phyloP scores from a whole-genome alignment of 805 yeast species.

The Candida silvatica region DNA sequence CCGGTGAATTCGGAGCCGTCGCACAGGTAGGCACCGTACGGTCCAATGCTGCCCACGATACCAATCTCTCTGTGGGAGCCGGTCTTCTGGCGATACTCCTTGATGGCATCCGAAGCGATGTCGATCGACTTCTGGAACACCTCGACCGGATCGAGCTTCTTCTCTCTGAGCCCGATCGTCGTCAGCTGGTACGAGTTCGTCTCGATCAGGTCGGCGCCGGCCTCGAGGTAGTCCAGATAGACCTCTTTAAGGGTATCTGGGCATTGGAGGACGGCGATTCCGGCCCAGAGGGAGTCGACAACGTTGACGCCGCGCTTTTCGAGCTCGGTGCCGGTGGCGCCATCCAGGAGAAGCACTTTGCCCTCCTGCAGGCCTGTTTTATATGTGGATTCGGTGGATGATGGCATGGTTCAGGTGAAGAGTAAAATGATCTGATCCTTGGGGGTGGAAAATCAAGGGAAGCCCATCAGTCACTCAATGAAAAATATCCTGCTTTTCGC shows the following conservation, averaged over 20 bases:
- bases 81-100: constrained; percentile 8
- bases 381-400: too few species aligned
- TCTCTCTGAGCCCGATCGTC: constrained; percentile 28
- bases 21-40: constrained; percentile 65
- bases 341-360: constrained; percentile 35
- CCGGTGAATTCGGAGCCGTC: constrained; percentile 73
- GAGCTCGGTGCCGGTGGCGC: constrained; percentile 59
- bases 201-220: constrained; percentile 47
- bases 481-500: too few species aligned
- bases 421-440: too few species aligned
- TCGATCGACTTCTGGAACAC: constrained; percentile 17
- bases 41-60: constrained; percentile 65
- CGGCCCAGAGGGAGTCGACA: constrained; percentile 53
- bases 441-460: too few species aligned
- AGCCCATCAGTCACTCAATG: too few species aligned
- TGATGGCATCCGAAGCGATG: constrained; percentile 15
- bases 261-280: constrained; percentile 36
- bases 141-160: constrained; percentile 11
- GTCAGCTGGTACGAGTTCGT: constrained; percentile 59
- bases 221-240: constrained; percentile 39
- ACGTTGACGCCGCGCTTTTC: constrained; percentile 39
- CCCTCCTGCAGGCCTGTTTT: neutral
- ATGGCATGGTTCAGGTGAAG: too few species aligned
- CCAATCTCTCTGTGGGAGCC: constrained; percentile 9
- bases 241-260: constrained; percentile 37